Base-by-base conservation (phyloP, 257 asterid species). In the Primulina tabacum region DNA sequence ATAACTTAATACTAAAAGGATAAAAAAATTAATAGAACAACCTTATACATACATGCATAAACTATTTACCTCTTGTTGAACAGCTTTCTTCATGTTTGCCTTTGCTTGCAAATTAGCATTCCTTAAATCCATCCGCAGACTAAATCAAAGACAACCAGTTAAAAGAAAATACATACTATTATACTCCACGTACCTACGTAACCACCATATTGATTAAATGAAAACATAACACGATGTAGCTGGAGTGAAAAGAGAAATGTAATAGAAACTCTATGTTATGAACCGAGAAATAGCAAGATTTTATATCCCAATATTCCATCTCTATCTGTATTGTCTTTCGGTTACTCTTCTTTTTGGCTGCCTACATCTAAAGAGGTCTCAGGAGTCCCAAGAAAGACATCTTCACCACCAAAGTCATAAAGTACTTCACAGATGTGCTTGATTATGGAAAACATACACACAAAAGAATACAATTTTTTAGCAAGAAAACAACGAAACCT, bases 61-160 rank as follows among this genome's bases (percentile, higher is more conserved):
- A 71, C 43, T 9, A 60, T 53, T 71, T 85, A 90, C 97, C 97
- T 90, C 97, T 74, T 85, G 82, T 79, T 86, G 90, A 64, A 95
- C 95, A 77, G 96, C 78, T 84, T 85, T 86, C 82, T 78, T 89
- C 86, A 86, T 78, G 72, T 93, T 93, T 47, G 73, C 87, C 86
- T 90, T 93, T 12, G 99, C 97, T 90, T 87, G 92, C 79, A 93
- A 72, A 82, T 90, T 90, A 26, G 97, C 96, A 26, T 83, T 82
- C 84, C 99, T 87, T 73, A 90, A 75, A 75, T 84, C 84, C 74
- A 58, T 21, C 74, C 94, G 73, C 92, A 86, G 76, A 76, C 98
- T 93, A 69, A 71, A 79, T 65, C 56, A 35, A 71, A 71, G 29
- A 70, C 32, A 60, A 70, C 12, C 2, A 18, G 4, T 47, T 47